These are phyloP conservation scores for Kuraishia floccosa DNA, from an alignment of 805 yeast genomes.

Conservation along the genomic window DNA sequence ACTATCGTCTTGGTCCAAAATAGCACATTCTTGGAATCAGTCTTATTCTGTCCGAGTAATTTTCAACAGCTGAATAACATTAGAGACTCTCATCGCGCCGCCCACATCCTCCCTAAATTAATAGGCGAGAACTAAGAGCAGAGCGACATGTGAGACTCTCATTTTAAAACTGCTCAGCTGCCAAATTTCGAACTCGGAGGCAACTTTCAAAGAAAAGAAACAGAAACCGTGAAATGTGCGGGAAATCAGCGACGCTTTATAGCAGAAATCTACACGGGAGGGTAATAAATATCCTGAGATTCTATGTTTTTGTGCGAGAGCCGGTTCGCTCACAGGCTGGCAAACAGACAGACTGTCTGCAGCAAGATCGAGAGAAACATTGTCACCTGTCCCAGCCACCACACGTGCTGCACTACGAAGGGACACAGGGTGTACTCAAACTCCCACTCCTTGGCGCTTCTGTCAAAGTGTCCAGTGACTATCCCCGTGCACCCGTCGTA, in stretches of 20 bases:
- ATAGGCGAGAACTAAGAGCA: constrained; percentile 18
- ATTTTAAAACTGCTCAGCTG: constrained; percentile 11
- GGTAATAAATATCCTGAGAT: too few species aligned
- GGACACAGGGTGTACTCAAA: constrained; percentile 69
- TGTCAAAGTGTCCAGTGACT: constrained; percentile 59
- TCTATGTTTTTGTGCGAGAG: too few species aligned
- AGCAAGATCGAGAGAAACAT: constrained; percentile 27
- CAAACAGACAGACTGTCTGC: too few species aligned
- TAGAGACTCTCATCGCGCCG: constrained; percentile 6
- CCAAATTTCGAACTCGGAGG: constrained; percentile 10
- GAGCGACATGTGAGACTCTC: too few species aligned
- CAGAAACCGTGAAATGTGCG: too few species aligned
- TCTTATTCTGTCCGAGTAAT: constrained; percentile 15
- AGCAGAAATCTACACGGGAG: too few species aligned
- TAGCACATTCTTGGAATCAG: constrained; percentile 18
- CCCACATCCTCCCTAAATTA: constrained; percentile 17
- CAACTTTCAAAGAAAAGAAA: constrained; percentile 6
- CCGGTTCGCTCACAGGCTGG: too few species aligned
- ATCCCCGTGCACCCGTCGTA: constrained; percentile 84
- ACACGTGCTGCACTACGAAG: constrained; percentile 78
- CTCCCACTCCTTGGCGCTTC: constrained; percentile 34
- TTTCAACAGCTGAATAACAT: constrained; percentile 16
- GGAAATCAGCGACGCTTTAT: too few species aligned
- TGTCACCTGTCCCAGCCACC: constrained; percentile 82
- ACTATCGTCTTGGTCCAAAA: constrained; percentile 9